A percentile compares a stretch with the other conserved stretches of the same genome.
Conservation (phyloP, 176 grass and related monocot species). For the Chloris gayana region DNA sequence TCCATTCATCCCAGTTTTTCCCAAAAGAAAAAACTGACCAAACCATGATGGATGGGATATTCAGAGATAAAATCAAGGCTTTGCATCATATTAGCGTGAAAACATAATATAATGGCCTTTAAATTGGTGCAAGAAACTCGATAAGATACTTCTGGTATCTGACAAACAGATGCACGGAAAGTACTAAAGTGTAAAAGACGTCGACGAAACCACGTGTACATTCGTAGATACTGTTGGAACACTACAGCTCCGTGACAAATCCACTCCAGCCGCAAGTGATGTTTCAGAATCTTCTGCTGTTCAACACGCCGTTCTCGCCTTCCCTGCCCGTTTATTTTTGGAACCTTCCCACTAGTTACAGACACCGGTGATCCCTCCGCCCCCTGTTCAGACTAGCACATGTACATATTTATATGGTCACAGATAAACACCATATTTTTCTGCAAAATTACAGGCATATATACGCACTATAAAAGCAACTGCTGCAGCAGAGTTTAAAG, state of each 20-base stretch:
- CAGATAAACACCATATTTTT: background rate
- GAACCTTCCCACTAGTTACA: background rate
- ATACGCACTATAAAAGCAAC: background rate
- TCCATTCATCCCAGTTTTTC: background rate
- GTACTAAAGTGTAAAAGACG: conserved; percentile 8
- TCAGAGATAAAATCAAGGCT: too few species aligned
- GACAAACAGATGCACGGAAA: background rate
- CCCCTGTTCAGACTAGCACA: background rate
- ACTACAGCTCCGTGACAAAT: conserved; percentile 19
- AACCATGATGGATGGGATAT: too few species aligned
- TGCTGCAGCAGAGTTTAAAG: background rate
- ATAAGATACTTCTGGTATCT: background rate
- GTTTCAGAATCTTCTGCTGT: background rate
- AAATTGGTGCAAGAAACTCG: background rate
- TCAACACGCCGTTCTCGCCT: conserved; percentile 10
- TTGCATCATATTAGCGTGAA: too few species aligned
- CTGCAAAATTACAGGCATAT: background rate
- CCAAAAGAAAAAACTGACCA: background rate
- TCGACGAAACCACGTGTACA: background rate
- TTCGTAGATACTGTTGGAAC: background rate
- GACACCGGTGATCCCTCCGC: background rate
- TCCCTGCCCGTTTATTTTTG: conserved; percentile 20
- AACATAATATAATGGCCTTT: background rate
- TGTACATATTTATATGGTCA: conserved; percentile 32
- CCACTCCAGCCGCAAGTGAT: conserved; percentile 1